Evolutionary conservation across 768 basidiomycete species (phyloP), one percentile per base, ranked within the genome.

Genomic region (Sporobolomyces phaffii): DNA sequence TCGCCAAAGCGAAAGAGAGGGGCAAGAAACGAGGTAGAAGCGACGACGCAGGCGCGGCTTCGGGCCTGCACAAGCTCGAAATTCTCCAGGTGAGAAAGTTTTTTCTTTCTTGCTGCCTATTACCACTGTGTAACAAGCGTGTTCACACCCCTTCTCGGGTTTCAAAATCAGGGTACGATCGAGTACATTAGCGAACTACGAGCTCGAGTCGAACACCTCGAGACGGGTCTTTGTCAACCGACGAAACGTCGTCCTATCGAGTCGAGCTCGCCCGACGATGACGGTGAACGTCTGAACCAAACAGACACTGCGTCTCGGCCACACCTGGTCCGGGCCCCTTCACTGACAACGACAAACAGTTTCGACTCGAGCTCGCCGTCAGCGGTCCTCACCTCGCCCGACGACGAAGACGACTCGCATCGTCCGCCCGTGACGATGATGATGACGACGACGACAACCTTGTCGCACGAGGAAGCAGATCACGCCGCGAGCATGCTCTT

Each of bases 31-130:
- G 72, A 24, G 38, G 63, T 26, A 50, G 56, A 5, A 61, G 61
- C 3, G 60, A 58, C 28, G 60, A 68, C 0, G 54, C 44, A 0
- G 65, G 62, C 13, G 56, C 63, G 51, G 13, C 60, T 1, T 60
- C 56, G 0, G 72, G 72, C 8, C 36, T 73, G 53, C 72, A 73
- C 54, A 73, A 73, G 65, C 62, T 73, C 17, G 72, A 73, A 33
- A 70, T 73, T 13, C 44, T 73, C 15, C 58, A 72, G 67, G 71
- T 68, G 5, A 24, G 28, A n/a, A n/a, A n/a, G n/a, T n/a, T n/a
- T n/a, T n/a, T n/a, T n/a, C n/a, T n/a, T n/a, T n/a, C n/a, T n/a
- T n/a, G n/a, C n/a, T n/a, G n/a, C n/a, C n/a, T n/a, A n/a, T n/a
- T n/a, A n/a, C n/a, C n/a, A n/a, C n/a, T n/a, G n/a, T n/a, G n/a